Evolutionary conservation across 2,329 filamentous ascomycete species (phyloP).

Genomic region (Cercospora sp.): DNA sequence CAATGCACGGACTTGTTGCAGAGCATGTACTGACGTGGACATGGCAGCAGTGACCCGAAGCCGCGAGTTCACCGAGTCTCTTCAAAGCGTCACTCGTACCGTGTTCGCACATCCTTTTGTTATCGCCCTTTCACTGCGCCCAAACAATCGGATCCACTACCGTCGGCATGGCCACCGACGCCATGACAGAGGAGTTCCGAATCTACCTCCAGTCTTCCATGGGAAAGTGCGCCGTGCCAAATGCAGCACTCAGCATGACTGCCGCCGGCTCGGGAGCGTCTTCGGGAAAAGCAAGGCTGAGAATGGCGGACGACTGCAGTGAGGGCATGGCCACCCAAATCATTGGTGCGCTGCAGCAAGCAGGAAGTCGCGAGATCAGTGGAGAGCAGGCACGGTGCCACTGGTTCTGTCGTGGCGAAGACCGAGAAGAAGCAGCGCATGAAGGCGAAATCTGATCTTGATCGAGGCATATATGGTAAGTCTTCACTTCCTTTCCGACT

Average conservation of each 20-base stretch:
- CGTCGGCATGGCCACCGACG: conserved; percentile 28
- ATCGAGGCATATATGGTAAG: conserved; percentile 17
- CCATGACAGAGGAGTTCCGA: conserved; percentile 24
- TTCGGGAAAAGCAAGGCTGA: neutral
- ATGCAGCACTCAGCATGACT: conserved; percentile 25
- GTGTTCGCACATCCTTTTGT: conserved; percentile 35
- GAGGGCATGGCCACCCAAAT: conserved; percentile 22
- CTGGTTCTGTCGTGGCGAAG: conserved; percentile 15
- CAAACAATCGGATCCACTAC: conserved; percentile 32
- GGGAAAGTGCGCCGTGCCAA: conserved; percentile 15
- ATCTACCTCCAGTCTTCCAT: conserved; percentile 20
- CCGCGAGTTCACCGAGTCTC: neutral
- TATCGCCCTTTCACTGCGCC: conserved; percentile 29
- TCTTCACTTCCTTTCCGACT: neutral
- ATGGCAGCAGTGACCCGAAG: neutral
- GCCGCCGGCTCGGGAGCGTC: conserved; percentile 9
- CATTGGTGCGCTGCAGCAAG: conserved; percentile 19
- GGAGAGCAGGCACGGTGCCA: too few relatives aligned
- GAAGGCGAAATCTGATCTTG: conserved; percentile 23
- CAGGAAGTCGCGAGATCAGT: too few relatives aligned
- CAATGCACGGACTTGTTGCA: neutral
- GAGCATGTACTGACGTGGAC: neutral
- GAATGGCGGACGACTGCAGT: neutral
- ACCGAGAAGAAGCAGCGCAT: conserved; percentile 27
- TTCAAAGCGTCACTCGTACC: conserved; percentile 20